These are phyloP conservation scores for Macrophomina tecta DNA, from an alignment of 2,329 filamentous ascomycete species.

Conservation along the genomic window DNA sequence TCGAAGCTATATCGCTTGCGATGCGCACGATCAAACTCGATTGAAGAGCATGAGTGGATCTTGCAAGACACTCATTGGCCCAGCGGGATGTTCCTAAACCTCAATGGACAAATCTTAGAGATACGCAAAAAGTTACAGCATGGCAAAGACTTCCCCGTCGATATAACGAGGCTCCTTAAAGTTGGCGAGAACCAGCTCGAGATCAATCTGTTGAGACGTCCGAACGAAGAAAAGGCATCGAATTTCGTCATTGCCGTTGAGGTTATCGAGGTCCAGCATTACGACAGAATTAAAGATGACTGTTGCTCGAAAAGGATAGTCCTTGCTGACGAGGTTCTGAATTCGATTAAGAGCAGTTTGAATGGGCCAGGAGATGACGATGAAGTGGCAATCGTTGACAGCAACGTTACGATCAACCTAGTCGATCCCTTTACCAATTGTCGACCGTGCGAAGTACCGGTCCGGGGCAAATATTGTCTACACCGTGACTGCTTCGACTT, in stretches of 20 bases:
- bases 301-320: constrained; percentile 40
- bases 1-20: constrained; percentile 72
- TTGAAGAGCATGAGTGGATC: constrained; percentile 64
- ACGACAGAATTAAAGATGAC: constrained; percentile 44
- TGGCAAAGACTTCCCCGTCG: constrained; percentile 75
- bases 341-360: constrained; percentile 62
- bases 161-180: constrained; percentile 68
- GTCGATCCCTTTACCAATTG: constrained; percentile 54
- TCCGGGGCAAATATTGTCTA: constrained; percentile 70
- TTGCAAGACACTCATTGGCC: constrained; percentile 71
- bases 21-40: constrained; percentile 57
- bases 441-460: constrained; percentile 70
- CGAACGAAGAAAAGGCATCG: constrained; percentile 43
- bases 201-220: constrained; percentile 46
- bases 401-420: constrained; percentile 50
- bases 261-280: constrained; percentile 62
- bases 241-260: constrained; percentile 75
- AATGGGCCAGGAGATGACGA: constrained; percentile 50
- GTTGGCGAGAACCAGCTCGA: constrained; percentile 68
- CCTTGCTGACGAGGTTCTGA: constrained; percentile 57
- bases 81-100: constrained; percentile 68
- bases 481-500: constrained; percentile 93
- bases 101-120: constrained; percentile 65
- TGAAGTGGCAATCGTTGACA: constrained; percentile 50
- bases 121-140: constrained; percentile 74